Base-by-base conservation (phyloP, 805 yeast species). In the Lachancea mirantina region DNA sequence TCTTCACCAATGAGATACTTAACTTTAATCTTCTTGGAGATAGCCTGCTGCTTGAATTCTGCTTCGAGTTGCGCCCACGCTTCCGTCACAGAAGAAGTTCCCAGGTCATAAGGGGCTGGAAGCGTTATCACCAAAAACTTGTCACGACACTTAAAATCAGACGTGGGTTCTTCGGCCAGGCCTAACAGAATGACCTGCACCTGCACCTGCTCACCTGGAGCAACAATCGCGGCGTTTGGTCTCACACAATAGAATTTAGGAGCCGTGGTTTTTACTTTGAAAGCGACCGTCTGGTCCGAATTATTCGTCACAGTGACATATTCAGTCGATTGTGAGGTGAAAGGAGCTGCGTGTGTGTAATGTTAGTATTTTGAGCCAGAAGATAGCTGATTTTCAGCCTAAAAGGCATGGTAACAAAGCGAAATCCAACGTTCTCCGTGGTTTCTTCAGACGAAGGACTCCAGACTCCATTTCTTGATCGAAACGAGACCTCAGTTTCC, bases 211-310 rank as follows among this genome's bases (percentile, higher is more conserved):
- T 74, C 72, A 21, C 94, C 92, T 9, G 97, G 88, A 18, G 67
- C 68, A 36, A 92, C 67, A 21, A 80, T 59, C 10, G 92, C 76
- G 39, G 96, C 89, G 59, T 88, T 92, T 42, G 98, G 98, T 64
- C 96, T 80, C 32, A 92, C 97, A 60, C 95, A 84, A 68, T 88
- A 80, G 60, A 84, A 68, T 60, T 84, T 88, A 40, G 98, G 98
- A 7, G 97, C 96, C 5, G 98, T 92, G 28, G 98, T 89, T 65
- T 89, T 92, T 54, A 92, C 96, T 66, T 92, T 92, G 70, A 85
- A 92, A 19, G 95, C 96, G 27, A 78, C 68, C 19, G 76, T 64
- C 34, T 67, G 67, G 10, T 73, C 59, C 24, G 79, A 65, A 47
- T 76, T 78, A 57, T 82, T 81, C 24, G 67, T 57, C 42, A 69